phyloP scores from a whole-genome alignment of 202 grass and related monocot genomes.

The Setaria italica region DNA sequence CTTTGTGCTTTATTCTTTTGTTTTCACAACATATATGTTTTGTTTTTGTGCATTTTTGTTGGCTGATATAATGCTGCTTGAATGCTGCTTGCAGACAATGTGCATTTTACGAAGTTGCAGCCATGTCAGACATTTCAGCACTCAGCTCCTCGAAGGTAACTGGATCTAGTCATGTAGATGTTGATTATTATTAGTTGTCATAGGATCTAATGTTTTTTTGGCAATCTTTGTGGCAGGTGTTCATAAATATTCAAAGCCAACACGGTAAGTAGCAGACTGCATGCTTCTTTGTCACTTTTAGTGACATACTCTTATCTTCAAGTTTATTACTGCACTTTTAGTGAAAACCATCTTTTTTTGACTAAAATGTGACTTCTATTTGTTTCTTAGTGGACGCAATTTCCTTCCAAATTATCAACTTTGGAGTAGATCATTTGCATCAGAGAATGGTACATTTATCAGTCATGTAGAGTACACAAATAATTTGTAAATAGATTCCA shows the following conservation, averaged over 20 bases:
- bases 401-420: constrained; percentile 72
- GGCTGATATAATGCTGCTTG: background rate
- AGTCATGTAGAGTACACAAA: background rate
- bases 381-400: constrained; percentile 31
- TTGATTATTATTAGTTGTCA: constrained; percentile 19
- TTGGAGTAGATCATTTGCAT: constrained; percentile 89
- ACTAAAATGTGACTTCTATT: background rate
- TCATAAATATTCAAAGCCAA: constrained; percentile 32
- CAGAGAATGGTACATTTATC: constrained; percentile 65
- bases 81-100: constrained; percentile 52
- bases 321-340: background rate
- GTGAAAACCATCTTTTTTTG: background rate
- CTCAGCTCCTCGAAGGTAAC: constrained; percentile 60
- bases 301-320: background rate
- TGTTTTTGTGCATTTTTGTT: background rate
- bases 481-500: constrained; percentile 17
- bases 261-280: constrained; percentile 23
- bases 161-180: constrained; percentile 13
- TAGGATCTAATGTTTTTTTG: constrained; percentile 2
- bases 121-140: constrained; percentile 68
- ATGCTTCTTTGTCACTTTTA: background rate
- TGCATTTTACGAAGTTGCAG: constrained; percentile 62
- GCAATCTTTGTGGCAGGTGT: constrained; percentile 31
- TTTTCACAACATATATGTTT: background rate
- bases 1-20: background rate